Conservation (phyloP, 768 basidiomycete genomes). For the Boletus edulis region DNA sequence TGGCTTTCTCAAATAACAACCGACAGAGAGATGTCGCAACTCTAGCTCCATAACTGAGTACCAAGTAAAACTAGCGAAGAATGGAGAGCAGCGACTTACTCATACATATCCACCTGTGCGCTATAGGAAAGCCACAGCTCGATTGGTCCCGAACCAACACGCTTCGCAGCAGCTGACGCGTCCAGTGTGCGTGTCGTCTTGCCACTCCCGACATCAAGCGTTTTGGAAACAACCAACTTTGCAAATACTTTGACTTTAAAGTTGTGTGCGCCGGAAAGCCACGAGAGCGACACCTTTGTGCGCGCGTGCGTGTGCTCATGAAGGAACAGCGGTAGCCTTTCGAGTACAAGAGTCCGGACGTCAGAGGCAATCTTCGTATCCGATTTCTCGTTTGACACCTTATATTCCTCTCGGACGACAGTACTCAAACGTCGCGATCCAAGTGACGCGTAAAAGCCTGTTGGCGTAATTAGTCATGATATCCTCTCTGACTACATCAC, state of each 20-base stretch:
- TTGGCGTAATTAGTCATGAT: neutral
- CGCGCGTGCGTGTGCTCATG: constrained; percentile 79
- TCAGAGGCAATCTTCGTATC: constrained; percentile 48
- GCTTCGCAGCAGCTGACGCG: constrained; percentile 68
- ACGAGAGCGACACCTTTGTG: constrained; percentile 58
- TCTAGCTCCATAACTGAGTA: constrained; percentile 37
- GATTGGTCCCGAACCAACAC: constrained; percentile 55
- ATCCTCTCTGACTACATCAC: neutral
- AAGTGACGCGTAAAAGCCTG: constrained; percentile 73
- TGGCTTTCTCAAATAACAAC: constrained; percentile 71
- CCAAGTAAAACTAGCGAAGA: neutral
- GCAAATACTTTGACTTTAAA: constrained; percentile 70
- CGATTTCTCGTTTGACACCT: constrained; percentile 50
- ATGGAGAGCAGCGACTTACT: constrained; percentile 52
- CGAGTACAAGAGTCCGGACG: constrained; percentile 63
- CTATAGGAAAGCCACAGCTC: constrained; percentile 77
- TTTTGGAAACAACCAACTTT: constrained; percentile 61
- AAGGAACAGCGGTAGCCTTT: constrained; percentile 87
- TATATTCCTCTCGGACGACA: constrained; percentile 77
- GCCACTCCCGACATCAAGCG: constrained; percentile 50
- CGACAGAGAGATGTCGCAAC: constrained; percentile 84
- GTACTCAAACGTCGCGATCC: constrained; percentile 73
- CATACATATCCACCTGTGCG: constrained; percentile 84
- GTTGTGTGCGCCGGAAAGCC: constrained; percentile 62
- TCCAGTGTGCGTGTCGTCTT: constrained; percentile 57